These are phyloP conservation scores for Eruca vesicaria DNA, from an alignment of 441 rosid genomes.

Conservation along the genomic window DNA sequence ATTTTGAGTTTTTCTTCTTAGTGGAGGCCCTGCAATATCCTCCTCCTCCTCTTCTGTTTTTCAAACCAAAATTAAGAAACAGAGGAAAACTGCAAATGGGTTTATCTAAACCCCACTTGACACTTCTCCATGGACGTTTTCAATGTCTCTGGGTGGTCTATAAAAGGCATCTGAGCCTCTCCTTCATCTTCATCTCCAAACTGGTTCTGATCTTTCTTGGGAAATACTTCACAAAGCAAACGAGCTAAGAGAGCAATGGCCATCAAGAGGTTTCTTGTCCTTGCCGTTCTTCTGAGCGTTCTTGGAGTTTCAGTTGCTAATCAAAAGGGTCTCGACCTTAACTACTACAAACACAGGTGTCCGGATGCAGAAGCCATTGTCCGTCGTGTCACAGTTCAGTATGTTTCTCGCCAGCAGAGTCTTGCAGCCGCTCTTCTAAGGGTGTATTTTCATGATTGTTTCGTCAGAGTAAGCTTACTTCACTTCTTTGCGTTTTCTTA, in stretches of 20 bases:
- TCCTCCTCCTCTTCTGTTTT: neutral
- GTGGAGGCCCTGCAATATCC: conserved; percentile 20
- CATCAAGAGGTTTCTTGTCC: conserved; percentile 28
- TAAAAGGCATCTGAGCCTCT: conserved; percentile 2
- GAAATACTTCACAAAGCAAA: conserved; percentile 6
- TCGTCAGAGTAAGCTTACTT: conserved; percentile 52
- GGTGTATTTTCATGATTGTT: conserved; percentile 71
- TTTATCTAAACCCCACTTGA: conserved; percentile 11
- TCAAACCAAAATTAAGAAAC: conserved; percentile 15
- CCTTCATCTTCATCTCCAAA: conserved; percentile 21
- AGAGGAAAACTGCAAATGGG: conserved; percentile 13
- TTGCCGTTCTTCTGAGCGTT: conserved; percentile 32
- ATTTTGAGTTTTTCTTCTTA: neutral
- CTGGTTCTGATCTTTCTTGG: conserved; percentile 11
- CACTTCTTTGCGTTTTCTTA: no score
- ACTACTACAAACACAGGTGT: conserved; percentile 46
- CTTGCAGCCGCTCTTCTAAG: conserved; percentile 59
- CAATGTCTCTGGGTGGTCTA: neutral
- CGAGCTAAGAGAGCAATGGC: conserved; percentile 35
- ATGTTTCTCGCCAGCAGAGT: conserved; percentile 43
- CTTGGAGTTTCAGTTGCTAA: conserved; percentile 26
- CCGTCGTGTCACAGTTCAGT: conserved; percentile 18
- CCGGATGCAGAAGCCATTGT: conserved; percentile 47
- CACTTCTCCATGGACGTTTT: conserved; percentile 5
- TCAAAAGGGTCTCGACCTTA: conserved; percentile 36